Evolutionary conservation across 345 rosid species (phyloP).

Genomic region (Aegle marmelos): DNA sequence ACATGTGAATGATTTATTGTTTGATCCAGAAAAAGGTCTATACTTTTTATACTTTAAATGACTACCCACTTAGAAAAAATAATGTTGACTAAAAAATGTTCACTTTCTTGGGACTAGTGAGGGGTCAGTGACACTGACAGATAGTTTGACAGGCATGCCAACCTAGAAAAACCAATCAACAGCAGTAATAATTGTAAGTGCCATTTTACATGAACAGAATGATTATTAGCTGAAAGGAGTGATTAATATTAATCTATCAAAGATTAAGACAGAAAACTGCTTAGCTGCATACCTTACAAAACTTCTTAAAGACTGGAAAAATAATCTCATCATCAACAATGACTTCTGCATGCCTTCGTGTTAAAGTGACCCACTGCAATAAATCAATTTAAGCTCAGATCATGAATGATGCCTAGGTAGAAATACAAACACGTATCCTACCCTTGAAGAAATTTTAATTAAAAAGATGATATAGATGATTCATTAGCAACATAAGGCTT

Average conservation of each 20-base stretch:
- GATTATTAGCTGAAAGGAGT: background rate
- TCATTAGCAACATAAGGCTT: background rate
- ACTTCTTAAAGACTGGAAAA: constrained; percentile 62
- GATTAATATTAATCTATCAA: background rate
- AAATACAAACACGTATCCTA: background rate
- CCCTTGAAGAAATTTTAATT: background rate
- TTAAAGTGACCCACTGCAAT: constrained; percentile 74
- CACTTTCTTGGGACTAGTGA: background rate
- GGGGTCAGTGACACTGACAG: background rate
- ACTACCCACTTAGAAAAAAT: background rate
- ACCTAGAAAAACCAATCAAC: background rate
- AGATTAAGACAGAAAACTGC: constrained; percentile 1
- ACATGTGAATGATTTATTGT: constrained; percentile 1
- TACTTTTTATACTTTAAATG: background rate
- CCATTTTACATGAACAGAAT: background rate
- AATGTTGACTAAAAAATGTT: background rate
- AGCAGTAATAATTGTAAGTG: background rate
- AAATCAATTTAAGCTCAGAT: constrained; percentile 7
- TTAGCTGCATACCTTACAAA: constrained; percentile 62
- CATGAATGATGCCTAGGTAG: background rate
- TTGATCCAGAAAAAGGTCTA: background rate
- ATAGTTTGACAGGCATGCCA: background rate
- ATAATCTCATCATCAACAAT: constrained; percentile 67
- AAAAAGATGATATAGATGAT: background rate
- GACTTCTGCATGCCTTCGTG: constrained; percentile 74